These are phyloP conservation scores for Fusarium proliferatum DNA, from an alignment of 2,329 filamentous ascomycete species.

Conservation along the genomic window DNA sequence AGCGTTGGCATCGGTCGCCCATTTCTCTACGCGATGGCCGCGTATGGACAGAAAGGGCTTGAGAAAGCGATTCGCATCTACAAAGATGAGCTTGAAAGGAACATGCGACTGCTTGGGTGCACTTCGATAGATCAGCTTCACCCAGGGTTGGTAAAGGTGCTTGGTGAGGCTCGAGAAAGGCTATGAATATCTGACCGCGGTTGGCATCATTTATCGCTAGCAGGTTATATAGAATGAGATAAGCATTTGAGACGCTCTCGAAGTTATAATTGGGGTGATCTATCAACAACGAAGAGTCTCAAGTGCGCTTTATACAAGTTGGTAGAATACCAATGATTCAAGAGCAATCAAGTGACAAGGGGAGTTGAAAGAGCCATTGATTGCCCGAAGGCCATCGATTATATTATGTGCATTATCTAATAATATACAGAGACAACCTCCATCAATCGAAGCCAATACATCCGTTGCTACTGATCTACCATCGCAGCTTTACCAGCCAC, in stretches of 20 bases:
- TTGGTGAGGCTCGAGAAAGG: neutral
- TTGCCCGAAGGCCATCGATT: neutral
- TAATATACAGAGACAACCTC: neutral
- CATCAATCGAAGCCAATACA: neutral
- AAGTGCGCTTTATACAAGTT: neutral
- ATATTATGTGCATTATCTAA: neutral
- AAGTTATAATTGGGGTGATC: neutral
- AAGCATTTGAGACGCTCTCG: rapidly evolving
- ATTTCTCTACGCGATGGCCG: conserved; percentile 93
- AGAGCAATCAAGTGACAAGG: too few species aligned
- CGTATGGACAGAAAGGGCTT: conserved; percentile 88
- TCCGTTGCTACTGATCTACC: neutral
- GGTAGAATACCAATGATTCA: neutral
- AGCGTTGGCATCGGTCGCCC: conserved; percentile 94
- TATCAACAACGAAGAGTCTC: neutral
- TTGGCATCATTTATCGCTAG: neutral
- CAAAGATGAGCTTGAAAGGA: conserved; percentile 98
- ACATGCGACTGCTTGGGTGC: conserved; percentile 91
- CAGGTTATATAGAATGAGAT: rapidly evolving
- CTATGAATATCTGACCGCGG: neutral
- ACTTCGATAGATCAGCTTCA: conserved; percentile 75
- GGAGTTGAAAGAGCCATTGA: neutral
- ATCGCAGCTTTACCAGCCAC: conserved; percentile 20
- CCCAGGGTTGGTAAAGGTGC: neutral
- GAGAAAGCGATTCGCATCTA: conserved; percentile 90